Conservation (phyloP, 768 basidiomycete species). For the Pleurotus tuoliensis region DNA sequence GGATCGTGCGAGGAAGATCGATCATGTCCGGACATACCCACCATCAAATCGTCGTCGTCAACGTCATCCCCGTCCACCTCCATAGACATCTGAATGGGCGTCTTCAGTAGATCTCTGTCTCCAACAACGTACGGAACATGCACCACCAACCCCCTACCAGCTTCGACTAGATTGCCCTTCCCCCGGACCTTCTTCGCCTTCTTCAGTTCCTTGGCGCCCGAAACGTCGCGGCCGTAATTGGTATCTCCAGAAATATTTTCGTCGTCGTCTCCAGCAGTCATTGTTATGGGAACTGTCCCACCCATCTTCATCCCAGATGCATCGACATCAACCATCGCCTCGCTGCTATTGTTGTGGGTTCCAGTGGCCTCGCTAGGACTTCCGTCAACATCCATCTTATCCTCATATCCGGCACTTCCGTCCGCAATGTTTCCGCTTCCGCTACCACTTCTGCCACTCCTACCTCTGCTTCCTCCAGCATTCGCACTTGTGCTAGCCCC, state of each 20-base stretch:
- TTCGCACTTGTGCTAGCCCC: background rate
- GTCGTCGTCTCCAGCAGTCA: background rate
- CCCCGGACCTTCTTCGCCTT: conserved; percentile 23
- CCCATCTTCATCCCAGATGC: background rate
- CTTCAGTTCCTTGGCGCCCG: background rate
- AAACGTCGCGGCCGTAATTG: background rate
- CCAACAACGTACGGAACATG: conserved; percentile 24
- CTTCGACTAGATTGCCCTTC: conserved; percentile 18
- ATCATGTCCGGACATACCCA: background rate
- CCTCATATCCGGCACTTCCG: conserved; percentile 10
- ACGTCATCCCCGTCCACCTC: conserved; percentile 17
- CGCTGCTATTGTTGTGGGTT: background rate
- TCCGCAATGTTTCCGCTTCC: conserved; percentile 7
- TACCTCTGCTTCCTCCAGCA: background rate
- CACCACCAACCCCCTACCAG: conserved; percentile 17
- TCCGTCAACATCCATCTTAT: conserved; percentile 10
- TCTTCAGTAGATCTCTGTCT: conserved; percentile 8
- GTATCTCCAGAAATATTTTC: background rate
- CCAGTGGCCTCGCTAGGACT: background rate
- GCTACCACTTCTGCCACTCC: background rate
- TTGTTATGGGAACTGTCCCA: background rate
- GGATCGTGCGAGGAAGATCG: too few relatives aligned
- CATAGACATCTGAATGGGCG: conserved; percentile 17
- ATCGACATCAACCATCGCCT: background rate
- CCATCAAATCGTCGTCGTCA: background rate